A percentile compares a stretch with the other conserved stretches of the same genome.
These are phyloP conservation scores for Licmophora abbreviata DNA, from an alignment of 108 stramenopile genomes.

Conservation along the genomic window DNA sequence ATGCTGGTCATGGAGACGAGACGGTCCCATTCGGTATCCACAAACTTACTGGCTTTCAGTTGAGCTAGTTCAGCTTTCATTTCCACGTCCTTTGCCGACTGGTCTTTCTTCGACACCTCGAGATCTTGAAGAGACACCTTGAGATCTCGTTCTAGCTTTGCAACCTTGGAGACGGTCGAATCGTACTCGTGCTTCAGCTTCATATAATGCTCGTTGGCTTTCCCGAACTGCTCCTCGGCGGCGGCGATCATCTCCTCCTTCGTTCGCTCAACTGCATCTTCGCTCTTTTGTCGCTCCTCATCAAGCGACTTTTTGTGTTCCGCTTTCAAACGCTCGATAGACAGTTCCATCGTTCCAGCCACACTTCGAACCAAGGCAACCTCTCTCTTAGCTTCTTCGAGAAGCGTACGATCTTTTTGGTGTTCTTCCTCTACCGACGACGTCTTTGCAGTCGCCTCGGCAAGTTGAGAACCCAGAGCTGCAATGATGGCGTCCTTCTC, in stretches of 20 bases:
- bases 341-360: conserved; percentile 7
- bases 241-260: conserved; percentile 37
- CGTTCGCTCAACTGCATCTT: conserved; percentile 29
- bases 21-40: neutral
- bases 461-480: conserved; percentile 35
- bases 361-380: conserved; percentile 4
- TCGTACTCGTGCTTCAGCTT: conserved; percentile 46
- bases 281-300: conserved; percentile 19
- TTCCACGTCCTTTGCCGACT: conserved; percentile 17
- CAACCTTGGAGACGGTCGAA: conserved; percentile 15
- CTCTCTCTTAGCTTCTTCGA: conserved; percentile 6
- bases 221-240: conserved; percentile 44
- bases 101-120: conserved; percentile 15
- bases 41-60: conserved; percentile 19
- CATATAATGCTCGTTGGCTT: conserved; percentile 32
- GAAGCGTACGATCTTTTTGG: neutral
- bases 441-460: conserved; percentile 19
- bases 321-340: conserved; percentile 13
- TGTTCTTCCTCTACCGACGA: conserved; percentile 2
- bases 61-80: conserved; percentile 34
- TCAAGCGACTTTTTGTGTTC: conserved; percentile 24
- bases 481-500: conserved; percentile 49
- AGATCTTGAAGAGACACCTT: conserved; percentile 13
- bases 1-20: neutral
- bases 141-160: conserved; percentile 28